A percentile compares a stretch with the other conserved stretches of the same genome.
Evolutionary conservation across 441 rosid species (phyloP).

Genomic region (Mallotus repandus): DNA sequence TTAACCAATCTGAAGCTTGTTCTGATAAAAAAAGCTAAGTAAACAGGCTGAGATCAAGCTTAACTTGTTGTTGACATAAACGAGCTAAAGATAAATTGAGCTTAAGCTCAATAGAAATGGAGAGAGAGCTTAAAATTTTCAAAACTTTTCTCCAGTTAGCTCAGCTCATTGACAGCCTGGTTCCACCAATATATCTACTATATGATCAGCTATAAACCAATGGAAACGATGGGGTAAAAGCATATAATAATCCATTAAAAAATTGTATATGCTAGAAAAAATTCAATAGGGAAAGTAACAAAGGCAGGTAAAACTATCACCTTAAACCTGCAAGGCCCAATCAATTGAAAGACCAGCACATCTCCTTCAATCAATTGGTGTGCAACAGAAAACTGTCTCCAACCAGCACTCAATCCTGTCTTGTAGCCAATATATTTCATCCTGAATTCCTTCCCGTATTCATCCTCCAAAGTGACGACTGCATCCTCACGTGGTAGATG

Average conservation of each 20-base stretch:
- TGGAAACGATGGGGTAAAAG: neutral
- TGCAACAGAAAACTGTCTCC: constrained; percentile 65
- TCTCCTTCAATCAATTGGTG: constrained; percentile 69
- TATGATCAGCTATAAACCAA: neutral
- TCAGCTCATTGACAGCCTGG: too few relatives aligned
- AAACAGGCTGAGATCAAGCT: too few relatives aligned
- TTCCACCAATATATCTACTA: neutral
- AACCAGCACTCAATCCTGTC: constrained; percentile 82
- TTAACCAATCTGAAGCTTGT: too few relatives aligned
- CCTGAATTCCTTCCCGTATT: constrained; percentile 39
- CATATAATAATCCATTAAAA: neutral
- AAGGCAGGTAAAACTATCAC: constrained; percentile 31
- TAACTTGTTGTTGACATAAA: too few relatives aligned
- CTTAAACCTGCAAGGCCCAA: constrained; percentile 55
- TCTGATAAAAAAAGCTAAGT: too few relatives aligned
- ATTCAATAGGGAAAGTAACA: constrained; percentile 4
- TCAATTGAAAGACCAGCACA: constrained; percentile 63
- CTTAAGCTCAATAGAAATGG: too few relatives aligned
- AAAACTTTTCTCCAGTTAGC: too few relatives aligned
- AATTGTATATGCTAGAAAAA: constrained; percentile 10
- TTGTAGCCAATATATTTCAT: constrained; percentile 56
- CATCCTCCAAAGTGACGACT: constrained; percentile 49
- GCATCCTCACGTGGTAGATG: constrained; percentile 55
- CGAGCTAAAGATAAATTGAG: too few relatives aligned
- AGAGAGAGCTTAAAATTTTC: too few relatives aligned